phyloP scores from a whole-genome alignment of 768 basidiomycete species.

The Tylopilus cervinicoccineus region DNA sequence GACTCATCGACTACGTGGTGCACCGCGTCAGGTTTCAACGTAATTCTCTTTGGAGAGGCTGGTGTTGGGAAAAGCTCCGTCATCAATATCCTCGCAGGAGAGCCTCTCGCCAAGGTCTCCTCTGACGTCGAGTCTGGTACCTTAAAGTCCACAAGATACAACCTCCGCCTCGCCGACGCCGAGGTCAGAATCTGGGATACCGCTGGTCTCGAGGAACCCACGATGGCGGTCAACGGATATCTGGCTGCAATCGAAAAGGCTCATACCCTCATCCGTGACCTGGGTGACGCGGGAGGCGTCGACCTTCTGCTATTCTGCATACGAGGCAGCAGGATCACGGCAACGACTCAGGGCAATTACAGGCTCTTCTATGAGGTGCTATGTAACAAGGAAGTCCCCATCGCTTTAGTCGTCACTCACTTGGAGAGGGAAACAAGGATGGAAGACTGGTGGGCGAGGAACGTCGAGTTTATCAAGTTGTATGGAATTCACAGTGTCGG shows the following conservation, averaged over 20 bases:
- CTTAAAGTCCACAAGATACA: conserved; percentile 27
- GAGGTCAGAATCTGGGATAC: conserved; percentile 28
- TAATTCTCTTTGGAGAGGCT: conserved; percentile 30
- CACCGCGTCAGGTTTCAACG: conserved; percentile 16
- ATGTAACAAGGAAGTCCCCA: conserved; percentile 37
- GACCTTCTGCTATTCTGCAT: conserved; percentile 38
- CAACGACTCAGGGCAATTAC: conserved; percentile 35
- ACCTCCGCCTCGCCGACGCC: conserved; percentile 4
- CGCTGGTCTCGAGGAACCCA: conserved; percentile 29
- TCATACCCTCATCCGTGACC: conserved; percentile 21
- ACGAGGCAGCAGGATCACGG: conserved; percentile 31
- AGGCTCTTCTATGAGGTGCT: conserved; percentile 37
- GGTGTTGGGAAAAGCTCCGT: conserved; percentile 42
- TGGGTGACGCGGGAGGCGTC: conserved; percentile 24
- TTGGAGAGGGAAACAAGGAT: conserved; percentile 34
- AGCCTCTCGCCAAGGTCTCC: conserved; percentile 28
- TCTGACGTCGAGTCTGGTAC: conserved; percentile 33
- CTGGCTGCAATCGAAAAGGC: conserved; percentile 29
- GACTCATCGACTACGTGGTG: not conserved
- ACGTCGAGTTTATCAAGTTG: conserved; percentile 19
- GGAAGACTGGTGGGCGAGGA: conserved; percentile 36
- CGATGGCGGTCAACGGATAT: conserved; percentile 26
- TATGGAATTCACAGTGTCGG: conserved; percentile 29
- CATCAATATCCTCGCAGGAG: conserved; percentile 39
- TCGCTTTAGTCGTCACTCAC: conserved; percentile 38